Percentiles rank a stretch among this genome's conserved stretches.
phyloP scores from a whole-genome alignment of 1,284 basidiomycete genomes.

The Pseudozyma hubeiensis region DNA sequence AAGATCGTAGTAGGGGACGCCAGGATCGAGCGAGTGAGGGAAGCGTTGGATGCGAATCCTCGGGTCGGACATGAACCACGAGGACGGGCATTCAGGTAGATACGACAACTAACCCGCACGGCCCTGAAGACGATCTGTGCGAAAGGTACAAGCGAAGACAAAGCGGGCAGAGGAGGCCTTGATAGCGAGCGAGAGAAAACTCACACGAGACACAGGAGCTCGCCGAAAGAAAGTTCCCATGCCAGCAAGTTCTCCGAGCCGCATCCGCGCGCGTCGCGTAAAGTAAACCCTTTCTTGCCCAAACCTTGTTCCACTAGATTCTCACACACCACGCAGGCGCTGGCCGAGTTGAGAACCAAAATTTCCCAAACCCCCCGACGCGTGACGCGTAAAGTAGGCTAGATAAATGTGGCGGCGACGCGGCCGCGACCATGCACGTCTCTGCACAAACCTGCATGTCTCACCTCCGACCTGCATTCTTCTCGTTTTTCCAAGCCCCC shows the following conservation, averaged over 20 bases:
- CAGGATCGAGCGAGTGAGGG: too few relatives aligned
- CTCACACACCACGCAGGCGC: neutral
- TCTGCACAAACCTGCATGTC: constrained; percentile 24
- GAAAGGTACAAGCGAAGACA: too few relatives aligned
- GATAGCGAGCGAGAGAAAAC: neutral
- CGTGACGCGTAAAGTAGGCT: constrained; percentile 1
- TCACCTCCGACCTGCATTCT: constrained; percentile 28
- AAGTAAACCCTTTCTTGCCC: neutral
- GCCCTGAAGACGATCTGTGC: too few relatives aligned
- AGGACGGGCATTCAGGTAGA: constrained; percentile 5
- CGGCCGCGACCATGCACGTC: neutral
- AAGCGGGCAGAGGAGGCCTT: neutral
- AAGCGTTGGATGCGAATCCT: too few relatives aligned
- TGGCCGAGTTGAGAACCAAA: too few relatives aligned
- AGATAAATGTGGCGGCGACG: neutral
- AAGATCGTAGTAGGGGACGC: neutral
- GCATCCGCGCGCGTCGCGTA: constrained; percentile 9
- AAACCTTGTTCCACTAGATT: neutral
- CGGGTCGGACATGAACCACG: neutral
- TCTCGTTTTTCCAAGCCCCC: neutral
- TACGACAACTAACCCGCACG: constrained; percentile 1
- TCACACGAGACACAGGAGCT: neutral
- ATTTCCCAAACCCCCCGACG: neutral
- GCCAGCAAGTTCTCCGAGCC: constrained; percentile 36
- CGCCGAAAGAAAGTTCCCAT: constrained; percentile 20